Evolutionary conservation across 257 asterid species (phyloP), one percentile per base, ranked within the genome.

Genomic region (Solanum chmielewskii): DNA sequence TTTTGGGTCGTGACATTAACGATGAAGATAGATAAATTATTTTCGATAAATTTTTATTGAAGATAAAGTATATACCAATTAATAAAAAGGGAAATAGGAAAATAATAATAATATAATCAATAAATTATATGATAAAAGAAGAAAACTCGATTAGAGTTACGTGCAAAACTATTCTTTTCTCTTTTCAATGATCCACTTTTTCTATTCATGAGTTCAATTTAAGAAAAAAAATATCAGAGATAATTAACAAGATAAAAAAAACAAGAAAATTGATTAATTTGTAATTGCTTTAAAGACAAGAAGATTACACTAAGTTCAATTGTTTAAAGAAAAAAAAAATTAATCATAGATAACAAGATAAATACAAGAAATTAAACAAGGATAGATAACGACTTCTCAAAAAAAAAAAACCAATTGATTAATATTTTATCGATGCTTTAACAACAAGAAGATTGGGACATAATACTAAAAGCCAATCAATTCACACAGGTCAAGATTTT

Each of bases 41-140:
- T 20, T 56, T 56, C 0, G 2, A 56, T 56, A 20, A 7, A 7
- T 56, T 0, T n/a, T 56, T 56, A 20, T 56, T 0, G 0, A 11
- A 20, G 20, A 11, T 56, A 56, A 56, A 56, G 5, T 7, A 56
- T 56, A 56, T 56, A 20, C 25, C 20, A 56, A 56, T 56, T 56
- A 56, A n/a, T 56, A 18, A 2, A 52, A 52, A 42, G 20, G 20
- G 1, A 52, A 16, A 18, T 18, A 56, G 39, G 39, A 35, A 35
- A 5, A 59, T 9, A 59, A 59, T 1, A 21, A 20, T 21, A 21
- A 21, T 59, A 8, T 3, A 5, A 59, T 21, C 27, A 21, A 59
- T 13, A 59, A 59, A 21, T 21, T 21, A 59, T 59, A 59, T 59
- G 27, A 59, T 59, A 21, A 21, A 15, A 9, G 5, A 42, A 9